Percentiles rank a stretch among this genome's conserved stretches.
Conservation (phyloP, 2,329 filamentous ascomycete genomes). For the Talaromyces piceae region DNA sequence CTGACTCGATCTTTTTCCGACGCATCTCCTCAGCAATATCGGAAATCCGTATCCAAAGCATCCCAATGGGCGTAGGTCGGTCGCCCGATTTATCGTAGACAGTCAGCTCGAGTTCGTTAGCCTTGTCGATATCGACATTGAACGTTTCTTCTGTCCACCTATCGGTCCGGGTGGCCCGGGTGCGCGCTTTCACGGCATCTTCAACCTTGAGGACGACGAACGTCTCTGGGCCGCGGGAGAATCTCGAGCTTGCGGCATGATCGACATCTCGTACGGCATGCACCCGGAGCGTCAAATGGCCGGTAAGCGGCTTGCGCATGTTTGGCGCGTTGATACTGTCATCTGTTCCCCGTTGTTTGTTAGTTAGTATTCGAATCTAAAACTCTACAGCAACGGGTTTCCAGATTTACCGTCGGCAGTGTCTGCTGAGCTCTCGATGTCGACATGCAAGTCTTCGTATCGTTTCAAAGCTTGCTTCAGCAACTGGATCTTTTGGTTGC, state of each 20-base stretch:
- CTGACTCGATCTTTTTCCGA: constrained; percentile 91
- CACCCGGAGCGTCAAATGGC: constrained; percentile 78
- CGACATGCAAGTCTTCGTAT: constrained; percentile 95
- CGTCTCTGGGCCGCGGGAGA: constrained; percentile 85
- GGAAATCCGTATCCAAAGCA: constrained; percentile 94
- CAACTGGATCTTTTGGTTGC: constrained; percentile 94
- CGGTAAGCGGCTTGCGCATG: constrained; percentile 89
- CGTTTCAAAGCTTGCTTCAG: constrained; percentile 91
- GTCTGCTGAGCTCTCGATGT: constrained; percentile 67
- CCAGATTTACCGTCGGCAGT: constrained; percentile 61
- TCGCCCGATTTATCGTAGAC: constrained; percentile 95
- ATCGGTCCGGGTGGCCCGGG: constrained; percentile 76
- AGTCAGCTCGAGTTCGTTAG: constrained; percentile 95
- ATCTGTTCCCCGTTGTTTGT: constrained; percentile 47
- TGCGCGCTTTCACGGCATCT: constrained; percentile 83
- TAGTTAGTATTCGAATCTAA: background rate
- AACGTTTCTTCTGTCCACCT: constrained; percentile 88
- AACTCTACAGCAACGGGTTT: background rate
- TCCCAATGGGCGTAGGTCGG: constrained; percentile 82
- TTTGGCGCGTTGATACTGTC: constrained; percentile 95
- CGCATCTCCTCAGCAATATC: constrained; percentile 97
- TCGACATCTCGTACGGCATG: constrained; percentile 90
- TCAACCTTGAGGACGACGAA: constrained; percentile 96
- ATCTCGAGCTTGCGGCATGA: constrained; percentile 74
- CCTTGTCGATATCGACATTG: constrained; percentile 91